A percentile compares a stretch with the other conserved stretches of the same genome.
phyloP scores from a whole-genome alignment of 192 early-diverging fungal genomes.

The Backusella parvicylindrica region DNA sequence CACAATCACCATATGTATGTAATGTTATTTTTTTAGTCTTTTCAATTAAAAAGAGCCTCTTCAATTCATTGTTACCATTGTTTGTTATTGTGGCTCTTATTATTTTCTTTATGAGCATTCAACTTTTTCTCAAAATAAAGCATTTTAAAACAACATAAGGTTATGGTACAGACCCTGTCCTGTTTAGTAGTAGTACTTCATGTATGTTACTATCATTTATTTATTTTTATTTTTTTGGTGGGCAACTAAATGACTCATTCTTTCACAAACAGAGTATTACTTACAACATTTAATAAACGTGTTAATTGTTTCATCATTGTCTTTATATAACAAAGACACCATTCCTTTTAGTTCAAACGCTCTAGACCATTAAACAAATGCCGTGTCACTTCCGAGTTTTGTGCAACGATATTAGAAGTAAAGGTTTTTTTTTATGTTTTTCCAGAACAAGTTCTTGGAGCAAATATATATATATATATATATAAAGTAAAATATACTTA shows the following conservation, averaged over 20 bases:
- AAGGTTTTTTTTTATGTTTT: neutral
- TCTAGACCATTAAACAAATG: neutral
- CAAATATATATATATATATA: too few relatives aligned
- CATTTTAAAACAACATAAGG: neutral
- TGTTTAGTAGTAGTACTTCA: neutral
- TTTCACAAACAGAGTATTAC: neutral
- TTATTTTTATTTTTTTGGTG: neutral
- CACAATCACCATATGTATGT: neutral
- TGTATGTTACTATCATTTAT: neutral
- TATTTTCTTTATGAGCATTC: neutral
- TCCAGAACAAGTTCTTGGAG: neutral
- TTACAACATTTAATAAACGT: neutral
- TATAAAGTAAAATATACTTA: too few relatives aligned
- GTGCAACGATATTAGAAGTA: neutral
- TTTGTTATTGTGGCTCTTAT: neutral
- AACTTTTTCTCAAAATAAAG: neutral
- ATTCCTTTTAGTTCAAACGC: neutral
- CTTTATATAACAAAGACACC: neutral
- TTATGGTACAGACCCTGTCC: neutral
- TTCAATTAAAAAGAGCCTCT: neutral
- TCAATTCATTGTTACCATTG: neutral
- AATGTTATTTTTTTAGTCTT: neutral
- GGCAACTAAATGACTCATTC: neutral
- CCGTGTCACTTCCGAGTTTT: neutral
- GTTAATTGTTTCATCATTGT: neutral